These are phyloP conservation scores for Populus tomentosa DNA, from an alignment of 441 rosid species.

Conservation along the genomic window DNA sequence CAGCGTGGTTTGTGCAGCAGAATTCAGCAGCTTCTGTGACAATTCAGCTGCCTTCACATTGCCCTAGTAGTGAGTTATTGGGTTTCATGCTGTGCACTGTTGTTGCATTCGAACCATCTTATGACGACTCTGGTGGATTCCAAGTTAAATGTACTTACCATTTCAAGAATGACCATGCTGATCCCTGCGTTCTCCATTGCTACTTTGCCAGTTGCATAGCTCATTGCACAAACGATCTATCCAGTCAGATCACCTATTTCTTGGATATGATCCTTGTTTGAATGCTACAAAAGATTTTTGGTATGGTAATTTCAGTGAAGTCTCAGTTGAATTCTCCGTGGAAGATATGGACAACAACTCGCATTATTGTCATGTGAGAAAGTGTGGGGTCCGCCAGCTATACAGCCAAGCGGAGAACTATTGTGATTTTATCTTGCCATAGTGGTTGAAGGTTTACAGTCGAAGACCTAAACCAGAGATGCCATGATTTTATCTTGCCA, in stretches of 20 bases:
- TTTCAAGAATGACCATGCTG: conserved; percentile 1
- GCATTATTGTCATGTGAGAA: background rate
- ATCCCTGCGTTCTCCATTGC: background rate
- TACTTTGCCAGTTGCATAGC: background rate
- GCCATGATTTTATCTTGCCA: too few species aligned
- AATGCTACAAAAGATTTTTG: background rate
- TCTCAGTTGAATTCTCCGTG: too few species aligned
- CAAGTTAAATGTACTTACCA: conserved; percentile 10
- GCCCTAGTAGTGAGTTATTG: background rate
- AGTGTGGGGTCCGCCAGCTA: conserved; percentile 5
- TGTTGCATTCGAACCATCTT: background rate
- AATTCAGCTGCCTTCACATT: background rate
- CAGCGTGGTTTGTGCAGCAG: too few species aligned
- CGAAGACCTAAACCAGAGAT: too few species aligned
- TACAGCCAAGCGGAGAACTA: background rate
- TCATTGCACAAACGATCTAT: background rate
- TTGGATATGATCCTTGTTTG: conserved; percentile 6
- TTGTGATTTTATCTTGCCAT: background rate
- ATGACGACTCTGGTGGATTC: background rate
- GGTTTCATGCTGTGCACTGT: conserved; percentile 9
- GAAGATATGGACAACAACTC: background rate
- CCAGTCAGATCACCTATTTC: background rate
- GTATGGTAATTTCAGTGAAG: background rate
- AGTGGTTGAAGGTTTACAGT: too few species aligned
- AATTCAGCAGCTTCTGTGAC: too few species aligned